Conservation (phyloP, 2,329 filamentous ascomycete genomes). For the Sclerotinia minor region DNA sequence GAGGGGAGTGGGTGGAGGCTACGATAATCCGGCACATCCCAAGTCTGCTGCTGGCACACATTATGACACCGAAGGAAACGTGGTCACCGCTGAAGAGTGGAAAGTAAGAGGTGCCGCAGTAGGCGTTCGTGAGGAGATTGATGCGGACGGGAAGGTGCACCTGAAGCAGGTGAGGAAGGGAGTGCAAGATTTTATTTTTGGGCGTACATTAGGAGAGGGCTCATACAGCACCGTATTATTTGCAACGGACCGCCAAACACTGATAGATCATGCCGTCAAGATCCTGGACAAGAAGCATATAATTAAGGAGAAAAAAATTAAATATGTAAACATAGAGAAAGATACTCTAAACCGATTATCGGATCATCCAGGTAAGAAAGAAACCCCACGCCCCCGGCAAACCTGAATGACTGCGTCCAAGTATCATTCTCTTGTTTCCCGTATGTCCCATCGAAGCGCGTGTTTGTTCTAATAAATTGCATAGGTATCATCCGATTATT, state of each 20-base stretch:
- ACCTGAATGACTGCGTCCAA: background rate
- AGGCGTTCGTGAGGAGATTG: constrained; percentile 76
- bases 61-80: constrained; percentile 58
- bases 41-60: constrained; percentile 43
- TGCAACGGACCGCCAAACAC: constrained; percentile 87
- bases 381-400: background rate
- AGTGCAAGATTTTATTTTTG: constrained; percentile 94
- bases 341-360: constrained; percentile 95
- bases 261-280: constrained; percentile 97
- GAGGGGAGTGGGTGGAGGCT: constrained; percentile 63
- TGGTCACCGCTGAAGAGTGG: constrained; percentile 80
- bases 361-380: constrained; percentile 71
- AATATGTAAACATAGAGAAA: constrained; percentile 99
- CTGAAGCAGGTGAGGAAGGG: constrained; percentile 91
- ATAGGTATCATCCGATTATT: constrained; percentile 84
- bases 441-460: background rate
- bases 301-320: constrained; percentile 99
- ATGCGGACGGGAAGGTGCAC: constrained; percentile 79
- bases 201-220: constrained; percentile 85
- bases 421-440: background rate
- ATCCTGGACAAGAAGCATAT: constrained; percentile 98
- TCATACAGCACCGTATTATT: constrained; percentile 96
- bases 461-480: background rate
- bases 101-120: constrained; percentile 92
- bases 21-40: constrained; percentile 41